Percentiles rank a stretch among this genome's conserved stretches.
Conservation (phyloP, 257 asterid genomes). For the Fraxinus excelsior region DNA sequence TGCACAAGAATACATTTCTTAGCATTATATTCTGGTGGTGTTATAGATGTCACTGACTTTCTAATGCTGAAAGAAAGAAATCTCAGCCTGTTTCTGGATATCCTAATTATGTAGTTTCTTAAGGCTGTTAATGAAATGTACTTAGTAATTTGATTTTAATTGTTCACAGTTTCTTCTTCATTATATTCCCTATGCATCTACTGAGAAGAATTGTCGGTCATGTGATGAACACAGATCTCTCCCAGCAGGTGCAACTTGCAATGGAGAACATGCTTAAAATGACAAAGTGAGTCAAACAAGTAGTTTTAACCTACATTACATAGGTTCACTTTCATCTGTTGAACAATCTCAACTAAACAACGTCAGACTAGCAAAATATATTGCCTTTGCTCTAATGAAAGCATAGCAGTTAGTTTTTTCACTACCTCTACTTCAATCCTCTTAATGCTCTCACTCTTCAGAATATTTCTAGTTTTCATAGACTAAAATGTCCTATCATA, state of each 20-base stretch:
- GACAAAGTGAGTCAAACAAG: constrained; percentile 51
- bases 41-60: constrained; percentile 1
- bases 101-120: constrained; percentile 4
- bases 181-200: background rate
- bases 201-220: constrained; percentile 9
- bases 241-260: constrained; percentile 71
- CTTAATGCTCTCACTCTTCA: background rate
- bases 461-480: constrained; percentile 1
- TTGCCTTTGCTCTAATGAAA: background rate
- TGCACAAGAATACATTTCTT: background rate
- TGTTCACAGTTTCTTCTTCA: constrained; percentile 9
- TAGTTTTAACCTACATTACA: constrained; percentile 17
- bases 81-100: background rate
- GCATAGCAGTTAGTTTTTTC: background rate
- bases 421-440: background rate
- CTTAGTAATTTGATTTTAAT: constrained; percentile 15
- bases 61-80: constrained; percentile 3
- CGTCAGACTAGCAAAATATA: background rate
- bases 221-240: constrained; percentile 55
- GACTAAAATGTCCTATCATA: background rate
- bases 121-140: constrained; percentile 5
- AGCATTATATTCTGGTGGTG: constrained; percentile 11
- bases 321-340: background rate
- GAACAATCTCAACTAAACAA: background rate
- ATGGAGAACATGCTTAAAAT: constrained; percentile 82